A percentile compares a stretch with the other conserved stretches of the same genome.
Evolutionary conservation across 1,284 basidiomycete genomes (phyloP).

Genomic region (Leccinum fuscescens): DNA sequence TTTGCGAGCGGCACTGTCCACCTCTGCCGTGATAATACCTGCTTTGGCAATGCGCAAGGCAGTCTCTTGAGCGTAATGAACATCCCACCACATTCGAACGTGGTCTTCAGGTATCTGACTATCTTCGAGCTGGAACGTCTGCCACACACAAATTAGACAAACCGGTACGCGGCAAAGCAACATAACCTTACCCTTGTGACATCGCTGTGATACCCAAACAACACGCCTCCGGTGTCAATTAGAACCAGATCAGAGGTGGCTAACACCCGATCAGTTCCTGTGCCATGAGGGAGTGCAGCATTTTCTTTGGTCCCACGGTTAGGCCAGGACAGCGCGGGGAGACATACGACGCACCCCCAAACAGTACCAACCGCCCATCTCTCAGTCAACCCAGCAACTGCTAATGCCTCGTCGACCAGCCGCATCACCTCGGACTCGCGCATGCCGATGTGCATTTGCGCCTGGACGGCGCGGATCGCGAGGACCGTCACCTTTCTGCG

Average conservation of each 20-base stretch:
- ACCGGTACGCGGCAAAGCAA: background rate
- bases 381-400: constrained; percentile 54
- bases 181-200: constrained; percentile 63
- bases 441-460: constrained; percentile 68
- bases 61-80: constrained; percentile 61
- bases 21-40: constrained; percentile 50
- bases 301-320: constrained; percentile 52
- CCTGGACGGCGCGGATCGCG: constrained; percentile 66
- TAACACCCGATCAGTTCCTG: constrained; percentile 65
- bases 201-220: constrained; percentile 77
- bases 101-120: constrained; percentile 58
- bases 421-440: constrained; percentile 65
- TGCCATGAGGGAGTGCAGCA: constrained; percentile 82
- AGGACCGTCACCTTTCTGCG: constrained; percentile 66
- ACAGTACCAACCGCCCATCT: constrained; percentile 67
- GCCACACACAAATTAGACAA: constrained; percentile 1
- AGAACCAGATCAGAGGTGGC: constrained; percentile 63
- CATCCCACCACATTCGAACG: constrained; percentile 62
- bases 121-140: constrained; percentile 70
- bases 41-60: constrained; percentile 51
- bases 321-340: background rate
- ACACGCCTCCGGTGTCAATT: constrained; percentile 72
- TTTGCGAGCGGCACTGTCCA: constrained; percentile 68
- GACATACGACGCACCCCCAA: constrained; percentile 59
- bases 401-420: constrained; percentile 58